A percentile compares a stretch with the other conserved stretches of the same genome.
Conservation (phyloP, 495 filamentous ascomycete species). For the Collariella sp. region DNA sequence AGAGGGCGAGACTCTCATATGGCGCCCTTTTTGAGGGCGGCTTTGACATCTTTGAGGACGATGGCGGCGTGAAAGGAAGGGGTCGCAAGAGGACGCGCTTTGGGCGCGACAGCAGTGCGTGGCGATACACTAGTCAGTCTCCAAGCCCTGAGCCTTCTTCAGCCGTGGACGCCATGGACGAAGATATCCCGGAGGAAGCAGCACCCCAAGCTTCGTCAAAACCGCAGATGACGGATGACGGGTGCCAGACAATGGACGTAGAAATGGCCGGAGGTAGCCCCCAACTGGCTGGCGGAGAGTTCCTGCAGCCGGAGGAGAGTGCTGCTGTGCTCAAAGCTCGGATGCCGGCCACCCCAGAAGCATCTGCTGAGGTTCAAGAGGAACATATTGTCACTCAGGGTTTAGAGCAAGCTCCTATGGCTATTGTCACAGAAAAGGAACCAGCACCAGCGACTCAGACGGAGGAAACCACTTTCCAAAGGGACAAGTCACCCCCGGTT, state of each 20-base stretch:
- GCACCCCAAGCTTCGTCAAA: constrained; percentile 12
- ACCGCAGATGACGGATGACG: constrained; percentile 38
- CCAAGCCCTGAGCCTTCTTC: constrained; percentile 50
- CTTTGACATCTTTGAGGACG: constrained; percentile 62
- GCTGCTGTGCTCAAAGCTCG: not conserved
- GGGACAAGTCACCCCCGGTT: not conserved
- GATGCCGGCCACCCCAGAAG: not conserved
- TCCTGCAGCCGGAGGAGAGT: not conserved
- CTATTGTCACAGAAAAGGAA: not conserved
- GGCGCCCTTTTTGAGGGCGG: constrained; percentile 49
- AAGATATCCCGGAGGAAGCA: constrained; percentile 13
- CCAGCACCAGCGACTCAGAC: not conserved
- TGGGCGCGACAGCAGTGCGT: constrained; percentile 54
- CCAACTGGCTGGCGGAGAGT: not conserved
- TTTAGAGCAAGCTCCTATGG: not conserved
- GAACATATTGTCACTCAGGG: not conserved
- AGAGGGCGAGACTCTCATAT: constrained; percentile 52
- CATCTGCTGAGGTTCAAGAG: not conserved
- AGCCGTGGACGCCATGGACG: constrained; percentile 29
- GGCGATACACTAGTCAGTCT: constrained; percentile 62
- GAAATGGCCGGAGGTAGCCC: constrained; percentile 19
- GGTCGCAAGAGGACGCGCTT: constrained; percentile 68
- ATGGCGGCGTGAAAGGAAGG: constrained; percentile 55
- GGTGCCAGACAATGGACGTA: constrained; percentile 39
- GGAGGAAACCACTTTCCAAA: not conserved